A percentile compares a stretch with the other conserved stretches of the same genome.
Conservation (phyloP, 1,139 yeast species). For the Meyerozyma smithsonii region DNA sequence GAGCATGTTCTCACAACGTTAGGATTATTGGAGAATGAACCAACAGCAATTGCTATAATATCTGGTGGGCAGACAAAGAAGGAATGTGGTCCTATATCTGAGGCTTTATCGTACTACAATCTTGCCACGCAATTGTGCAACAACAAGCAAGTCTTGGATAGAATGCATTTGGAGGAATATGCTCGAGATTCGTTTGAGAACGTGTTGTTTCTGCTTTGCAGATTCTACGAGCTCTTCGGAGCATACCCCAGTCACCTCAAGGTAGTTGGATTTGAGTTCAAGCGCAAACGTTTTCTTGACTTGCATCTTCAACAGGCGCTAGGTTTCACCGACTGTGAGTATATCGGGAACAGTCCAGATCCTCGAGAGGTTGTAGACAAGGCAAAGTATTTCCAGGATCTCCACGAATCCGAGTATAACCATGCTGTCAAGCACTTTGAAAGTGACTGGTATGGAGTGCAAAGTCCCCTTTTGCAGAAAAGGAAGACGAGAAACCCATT, state of each 20-base stretch:
- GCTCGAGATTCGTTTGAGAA: constrained; percentile 85
- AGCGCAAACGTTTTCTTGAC: constrained; percentile 51
- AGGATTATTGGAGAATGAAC: constrained; percentile 24
- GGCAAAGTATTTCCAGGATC: constrained; percentile 35
- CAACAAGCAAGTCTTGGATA: constrained; percentile 12
- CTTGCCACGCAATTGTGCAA: constrained; percentile 20
- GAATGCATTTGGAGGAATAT: constrained; percentile 54
- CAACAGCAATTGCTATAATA: constrained; percentile 38
- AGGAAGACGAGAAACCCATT: constrained; percentile 61
- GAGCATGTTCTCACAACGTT: constrained; percentile 50
- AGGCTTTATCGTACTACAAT: constrained; percentile 53
- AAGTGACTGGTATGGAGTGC: constrained; percentile 59
- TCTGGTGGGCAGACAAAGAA: constrained; percentile 74
- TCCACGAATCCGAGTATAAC: constrained; percentile 43
- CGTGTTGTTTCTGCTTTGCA: constrained; percentile 56
- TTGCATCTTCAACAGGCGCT: constrained; percentile 48
- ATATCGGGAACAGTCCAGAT: constrained; percentile 60
- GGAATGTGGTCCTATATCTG: constrained; percentile 52
- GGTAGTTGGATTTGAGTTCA: constrained; percentile 73
- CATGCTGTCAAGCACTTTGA: constrained; percentile 56
- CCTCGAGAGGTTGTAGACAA: constrained; percentile 29
- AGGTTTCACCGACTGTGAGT: constrained; percentile 26
- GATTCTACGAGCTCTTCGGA: constrained; percentile 47
- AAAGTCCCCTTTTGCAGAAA: constrained; percentile 31
- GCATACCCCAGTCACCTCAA: constrained; percentile 49